Percentiles rank a stretch among this genome's conserved stretches.
These are phyloP conservation scores for Mucor mucedo DNA, from an alignment of 371 early-diverging fungal genomes.

Conservation along the genomic window DNA sequence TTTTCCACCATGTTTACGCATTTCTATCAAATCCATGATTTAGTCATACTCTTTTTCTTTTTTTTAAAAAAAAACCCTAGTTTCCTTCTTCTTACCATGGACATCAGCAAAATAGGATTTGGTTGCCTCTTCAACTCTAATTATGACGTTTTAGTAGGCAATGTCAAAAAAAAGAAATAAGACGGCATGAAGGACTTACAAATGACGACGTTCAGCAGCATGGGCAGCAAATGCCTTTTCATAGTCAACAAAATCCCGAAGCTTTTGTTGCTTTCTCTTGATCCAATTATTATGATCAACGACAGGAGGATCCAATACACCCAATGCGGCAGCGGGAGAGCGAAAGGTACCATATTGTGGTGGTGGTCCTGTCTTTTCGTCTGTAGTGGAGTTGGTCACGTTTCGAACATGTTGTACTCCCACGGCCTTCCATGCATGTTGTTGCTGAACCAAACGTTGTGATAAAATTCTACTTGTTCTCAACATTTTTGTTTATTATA, in stretches of 20 bases:
- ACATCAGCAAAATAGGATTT: constrained; percentile 72
- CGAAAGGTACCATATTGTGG: constrained; percentile 32
- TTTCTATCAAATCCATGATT: constrained; percentile 37
- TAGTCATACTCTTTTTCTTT: too few species aligned
- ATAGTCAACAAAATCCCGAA: constrained; percentile 51
- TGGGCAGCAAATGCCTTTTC: constrained; percentile 60
- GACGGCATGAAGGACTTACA: constrained; percentile 47
- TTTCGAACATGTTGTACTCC: constrained; percentile 4
- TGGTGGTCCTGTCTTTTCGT: constrained; percentile 2
- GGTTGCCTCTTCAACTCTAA: constrained; percentile 62
- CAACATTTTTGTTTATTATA: constrained; percentile 6
- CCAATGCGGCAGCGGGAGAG: constrained; percentile 39
- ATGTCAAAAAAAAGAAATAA: background rate
- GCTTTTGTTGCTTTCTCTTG: constrained; percentile 47
- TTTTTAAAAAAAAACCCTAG: background rate
- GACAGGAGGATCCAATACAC: constrained; percentile 45
- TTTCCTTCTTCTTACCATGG: constrained; percentile 49
- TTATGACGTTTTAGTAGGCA: background rate
- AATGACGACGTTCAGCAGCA: constrained; percentile 56
- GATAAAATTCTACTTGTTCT: constrained; percentile 1
- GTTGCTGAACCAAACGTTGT: background rate
- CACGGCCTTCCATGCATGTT: constrained; percentile 1
- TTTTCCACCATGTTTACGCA: constrained; percentile 69
- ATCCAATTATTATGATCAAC: constrained; percentile 45
- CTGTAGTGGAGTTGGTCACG: constrained; percentile 3